A percentile compares a stretch with the other conserved stretches of the same genome.
phyloP scores from a whole-genome alignment of 2,329 filamentous ascomycete genomes.

The Sclerotinia sclerotiorum region DNA sequence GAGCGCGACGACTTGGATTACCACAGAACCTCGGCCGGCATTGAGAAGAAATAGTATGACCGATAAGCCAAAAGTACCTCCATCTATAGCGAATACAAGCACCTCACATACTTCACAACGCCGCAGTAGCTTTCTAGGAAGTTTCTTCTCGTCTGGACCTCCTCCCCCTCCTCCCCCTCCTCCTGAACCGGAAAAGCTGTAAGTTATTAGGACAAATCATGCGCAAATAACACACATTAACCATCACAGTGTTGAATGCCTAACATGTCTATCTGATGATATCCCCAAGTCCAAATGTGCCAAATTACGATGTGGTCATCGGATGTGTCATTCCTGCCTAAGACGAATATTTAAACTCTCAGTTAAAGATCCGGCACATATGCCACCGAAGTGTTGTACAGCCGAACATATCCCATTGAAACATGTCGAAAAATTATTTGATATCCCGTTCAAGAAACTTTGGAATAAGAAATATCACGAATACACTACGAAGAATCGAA shows the following conservation, averaged over 20 bases:
- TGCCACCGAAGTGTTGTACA: conserved; percentile 83
- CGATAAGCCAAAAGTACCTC: conserved; percentile 25
- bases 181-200: conserved; percentile 37
- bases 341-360: conserved; percentile 74
- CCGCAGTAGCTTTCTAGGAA: conserved; percentile 31
- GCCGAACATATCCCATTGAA: conserved; percentile 70
- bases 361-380: conserved; percentile 72
- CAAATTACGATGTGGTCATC: conserved; percentile 74
- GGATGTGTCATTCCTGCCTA: conserved; percentile 77
- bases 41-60: conserved; percentile 35
- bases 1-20: conserved; percentile 20
- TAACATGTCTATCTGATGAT: conserved; percentile 69
- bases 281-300: conserved; percentile 62
- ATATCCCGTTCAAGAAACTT: conserved; percentile 68
- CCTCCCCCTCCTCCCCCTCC: conserved; percentile 7
- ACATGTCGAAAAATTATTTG: conserved; percentile 74
- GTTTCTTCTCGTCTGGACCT: conserved; percentile 32
- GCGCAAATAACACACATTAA: conserved; percentile 22
- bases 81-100: conserved; percentile 27
- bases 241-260: conserved; percentile 62
- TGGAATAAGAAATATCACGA: conserved; percentile 84
- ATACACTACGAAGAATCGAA: conserved; percentile 68
- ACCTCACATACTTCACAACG: conserved; percentile 22
- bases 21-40: conserved; percentile 26
- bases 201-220: conserved; percentile 18